Percentiles rank a stretch among this genome's conserved stretches.
Conservation (phyloP, 441 rosid genomes). For the Populus hybrid region DNA sequence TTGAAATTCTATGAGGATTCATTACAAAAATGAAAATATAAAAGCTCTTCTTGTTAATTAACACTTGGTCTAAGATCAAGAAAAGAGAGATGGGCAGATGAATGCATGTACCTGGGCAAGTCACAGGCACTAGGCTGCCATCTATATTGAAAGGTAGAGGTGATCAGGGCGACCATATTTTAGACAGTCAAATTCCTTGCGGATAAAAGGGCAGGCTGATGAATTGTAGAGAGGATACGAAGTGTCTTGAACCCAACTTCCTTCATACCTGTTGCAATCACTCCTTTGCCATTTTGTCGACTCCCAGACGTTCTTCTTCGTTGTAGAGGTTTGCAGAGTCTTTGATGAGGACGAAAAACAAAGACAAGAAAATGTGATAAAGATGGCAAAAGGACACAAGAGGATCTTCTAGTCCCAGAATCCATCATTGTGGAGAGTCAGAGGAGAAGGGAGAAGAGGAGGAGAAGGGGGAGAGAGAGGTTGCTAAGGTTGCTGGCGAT, state of each 20-base stretch:
- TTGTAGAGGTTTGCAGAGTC: no score
- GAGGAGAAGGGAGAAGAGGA: not conserved
- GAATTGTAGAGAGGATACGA: constrained; percentile 66
- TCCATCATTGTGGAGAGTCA: constrained; percentile 12
- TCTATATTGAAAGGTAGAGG: constrained; percentile 52
- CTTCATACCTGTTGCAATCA: constrained; percentile 51
- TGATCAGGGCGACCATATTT: constrained; percentile 81
- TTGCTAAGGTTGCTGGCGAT: no score
- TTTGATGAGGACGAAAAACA: not conserved
- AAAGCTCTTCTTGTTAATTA: not conserved
- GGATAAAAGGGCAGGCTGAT: constrained; percentile 64
- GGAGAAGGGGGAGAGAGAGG: no score
- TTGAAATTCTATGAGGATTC: not conserved
- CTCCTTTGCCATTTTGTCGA: not conserved
- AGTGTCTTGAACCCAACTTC: constrained; percentile 63
- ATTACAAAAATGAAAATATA: not conserved
- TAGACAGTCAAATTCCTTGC: constrained; percentile 66
- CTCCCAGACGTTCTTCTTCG: not conserved
- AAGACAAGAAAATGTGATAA: constrained; percentile 8
- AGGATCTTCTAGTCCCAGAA: not conserved
- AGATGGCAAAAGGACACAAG: not conserved
- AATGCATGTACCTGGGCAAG: constrained; percentile 44
- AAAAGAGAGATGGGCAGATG: not conserved
- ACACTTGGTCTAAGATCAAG: not conserved
- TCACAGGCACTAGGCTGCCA: constrained; percentile 77